phyloP scores from a whole-genome alignment of 164 flowering plant genomes.

The Piper longum region DNA sequence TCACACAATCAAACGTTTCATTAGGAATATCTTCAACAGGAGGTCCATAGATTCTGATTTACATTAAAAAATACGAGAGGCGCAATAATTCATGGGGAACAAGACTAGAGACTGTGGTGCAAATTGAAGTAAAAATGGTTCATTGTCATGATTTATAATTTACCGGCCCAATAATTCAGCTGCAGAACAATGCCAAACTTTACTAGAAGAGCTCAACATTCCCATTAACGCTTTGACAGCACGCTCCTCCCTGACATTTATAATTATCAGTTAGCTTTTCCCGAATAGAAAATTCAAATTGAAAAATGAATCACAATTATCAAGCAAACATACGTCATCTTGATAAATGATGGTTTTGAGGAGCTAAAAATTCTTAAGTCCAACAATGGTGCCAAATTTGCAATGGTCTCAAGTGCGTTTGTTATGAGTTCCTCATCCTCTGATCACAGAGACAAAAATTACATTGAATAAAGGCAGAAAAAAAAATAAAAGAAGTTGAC shows the following conservation, averaged over 20 bases:
- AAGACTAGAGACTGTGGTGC: conserved; percentile 53
- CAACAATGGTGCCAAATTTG: conserved; percentile 76
- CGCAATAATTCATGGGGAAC: background rate
- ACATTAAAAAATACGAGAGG: too few species aligned
- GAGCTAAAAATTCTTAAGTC: conserved; percentile 94
- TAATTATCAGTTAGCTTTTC: background rate
- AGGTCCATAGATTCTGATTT: too few species aligned
- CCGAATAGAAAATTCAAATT: background rate
- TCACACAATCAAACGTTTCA: background rate
- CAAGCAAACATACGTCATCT: conserved; percentile 48
- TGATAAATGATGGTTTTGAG: conserved; percentile 73
- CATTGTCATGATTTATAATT: conserved; percentile 93
- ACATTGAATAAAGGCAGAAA: background rate
- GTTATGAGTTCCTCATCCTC: conserved; percentile 99
- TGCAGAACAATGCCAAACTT: conserved; percentile 95
- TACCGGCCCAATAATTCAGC: conserved; percentile 87
- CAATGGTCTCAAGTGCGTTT: conserved; percentile 85
- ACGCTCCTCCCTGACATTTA: conserved; percentile 55
- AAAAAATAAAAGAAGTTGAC: background rate
- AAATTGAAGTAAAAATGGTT: conserved; percentile 73
- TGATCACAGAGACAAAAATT: conserved; percentile 16
- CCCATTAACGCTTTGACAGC: conserved; percentile 92
- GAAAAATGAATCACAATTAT: background rate
- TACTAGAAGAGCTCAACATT: conserved; percentile 65
- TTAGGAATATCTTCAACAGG: too few species aligned